A percentile compares a stretch with the other conserved stretches of the same genome.
phyloP scores from a whole-genome alignment of 2,329 filamentous ascomycete genomes.

The Colletotrichum viniferum region DNA sequence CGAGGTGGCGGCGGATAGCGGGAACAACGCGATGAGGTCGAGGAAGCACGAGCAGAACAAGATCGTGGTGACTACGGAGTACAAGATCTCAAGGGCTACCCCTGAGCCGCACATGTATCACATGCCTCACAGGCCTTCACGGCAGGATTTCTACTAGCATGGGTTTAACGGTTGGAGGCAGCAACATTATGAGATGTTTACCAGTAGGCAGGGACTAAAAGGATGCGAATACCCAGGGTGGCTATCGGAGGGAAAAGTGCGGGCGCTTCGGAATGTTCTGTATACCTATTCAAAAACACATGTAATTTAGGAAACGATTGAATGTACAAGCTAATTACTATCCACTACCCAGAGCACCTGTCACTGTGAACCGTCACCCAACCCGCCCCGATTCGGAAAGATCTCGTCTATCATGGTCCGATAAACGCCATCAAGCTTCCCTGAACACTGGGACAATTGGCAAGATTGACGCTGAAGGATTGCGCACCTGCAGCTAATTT shows the following conservation, averaged over 20 bases:
- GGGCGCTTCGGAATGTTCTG: background rate
- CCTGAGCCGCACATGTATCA: background rate
- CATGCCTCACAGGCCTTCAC: background rate
- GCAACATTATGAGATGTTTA: background rate
- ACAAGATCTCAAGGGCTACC: background rate
- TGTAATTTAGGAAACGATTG: background rate
- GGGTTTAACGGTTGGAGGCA: background rate
- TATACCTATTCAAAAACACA: background rate
- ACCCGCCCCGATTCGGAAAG: background rate
- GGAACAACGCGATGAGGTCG: background rate
- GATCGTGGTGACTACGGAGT: constrained; percentile 3
- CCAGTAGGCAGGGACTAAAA: background rate
- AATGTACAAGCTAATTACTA: background rate
- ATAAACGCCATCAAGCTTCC: background rate
- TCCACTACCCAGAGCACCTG: background rate
- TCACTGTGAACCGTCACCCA: background rate
- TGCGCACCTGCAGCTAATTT: background rate
- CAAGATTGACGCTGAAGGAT: background rate
- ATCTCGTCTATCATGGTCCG: background rate
- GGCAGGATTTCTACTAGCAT: background rate
- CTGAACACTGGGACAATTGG: background rate
- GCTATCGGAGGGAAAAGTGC: background rate
- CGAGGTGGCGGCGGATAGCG: background rate
- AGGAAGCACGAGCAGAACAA: background rate
- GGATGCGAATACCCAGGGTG: background rate